A percentile compares a stretch with the other conserved stretches of the same genome.
Conservation (phyloP, 495 filamentous ascomycete species). For the Paragyromitra xinjiangensis region DNA sequence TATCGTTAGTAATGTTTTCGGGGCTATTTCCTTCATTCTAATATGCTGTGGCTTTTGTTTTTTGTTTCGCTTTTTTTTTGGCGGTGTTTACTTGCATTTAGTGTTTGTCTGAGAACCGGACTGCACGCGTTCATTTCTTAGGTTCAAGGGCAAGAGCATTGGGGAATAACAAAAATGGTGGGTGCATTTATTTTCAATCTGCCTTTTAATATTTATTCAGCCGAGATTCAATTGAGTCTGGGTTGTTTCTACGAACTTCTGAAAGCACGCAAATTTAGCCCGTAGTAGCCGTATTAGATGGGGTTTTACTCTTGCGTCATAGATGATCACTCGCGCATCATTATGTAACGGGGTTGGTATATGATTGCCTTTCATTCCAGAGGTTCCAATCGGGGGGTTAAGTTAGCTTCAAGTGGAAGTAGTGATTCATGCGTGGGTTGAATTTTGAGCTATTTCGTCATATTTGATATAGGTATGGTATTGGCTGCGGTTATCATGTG, state of each 20-base stretch:
- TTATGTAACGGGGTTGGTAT: background rate
- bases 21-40: constrained; percentile 40
- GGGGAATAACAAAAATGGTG: constrained; percentile 39
- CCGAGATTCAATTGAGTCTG: constrained; percentile 2
- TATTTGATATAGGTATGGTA: background rate
- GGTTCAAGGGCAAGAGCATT: constrained; percentile 30
- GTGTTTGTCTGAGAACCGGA: constrained; percentile 37
- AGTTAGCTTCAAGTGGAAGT: background rate
- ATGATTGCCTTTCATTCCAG: background rate
- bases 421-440: background rate
- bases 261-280: background rate
- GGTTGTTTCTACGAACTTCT: constrained; percentile 8
- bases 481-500: too few relatives aligned
- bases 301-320: background rate
- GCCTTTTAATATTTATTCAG: constrained; percentile 43
- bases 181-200: constrained; percentile 29
- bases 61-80: constrained; percentile 29
- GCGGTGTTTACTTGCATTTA: constrained; percentile 42
- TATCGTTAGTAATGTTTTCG: constrained; percentile 26
- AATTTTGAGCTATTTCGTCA: background rate
- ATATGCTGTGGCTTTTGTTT: constrained; percentile 23
- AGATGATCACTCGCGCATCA: background rate
- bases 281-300: background rate
- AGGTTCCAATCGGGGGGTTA: background rate
- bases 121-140: constrained; percentile 28